Conservation (phyloP, 2,329 filamentous ascomycete species). For the Aspergillus clavatus region DNA sequence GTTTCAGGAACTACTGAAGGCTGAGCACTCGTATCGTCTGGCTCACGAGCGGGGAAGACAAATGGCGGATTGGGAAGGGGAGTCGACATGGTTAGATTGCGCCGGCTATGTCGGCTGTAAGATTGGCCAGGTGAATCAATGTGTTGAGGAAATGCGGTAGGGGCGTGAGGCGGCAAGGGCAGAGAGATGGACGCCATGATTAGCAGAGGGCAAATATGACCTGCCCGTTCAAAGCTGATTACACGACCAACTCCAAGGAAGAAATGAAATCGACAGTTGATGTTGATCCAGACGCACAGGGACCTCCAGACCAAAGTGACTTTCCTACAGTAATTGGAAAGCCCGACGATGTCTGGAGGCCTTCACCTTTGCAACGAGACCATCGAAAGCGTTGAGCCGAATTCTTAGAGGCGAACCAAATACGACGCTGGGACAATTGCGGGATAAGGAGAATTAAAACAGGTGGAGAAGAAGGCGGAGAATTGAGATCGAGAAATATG, state of each 20-base stretch:
- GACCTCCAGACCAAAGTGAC: constrained; percentile 27
- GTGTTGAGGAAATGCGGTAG: constrained; percentile 25
- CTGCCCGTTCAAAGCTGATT: constrained; percentile 4
- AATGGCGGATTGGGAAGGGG: constrained; percentile 58
- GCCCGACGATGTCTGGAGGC: constrained; percentile 24
- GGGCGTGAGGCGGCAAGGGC: constrained; percentile 26
- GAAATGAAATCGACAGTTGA: constrained; percentile 8
- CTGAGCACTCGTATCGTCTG: constrained; percentile 28
- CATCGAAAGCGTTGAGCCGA: constrained; percentile 17
- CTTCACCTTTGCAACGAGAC: constrained; percentile 17
- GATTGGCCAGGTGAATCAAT: constrained; percentile 21
- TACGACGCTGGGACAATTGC: constrained; percentile 1
- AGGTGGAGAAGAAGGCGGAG: background rate
- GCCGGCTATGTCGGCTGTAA: constrained; percentile 19
- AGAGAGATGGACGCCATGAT: constrained; percentile 37
- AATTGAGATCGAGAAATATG: background rate
- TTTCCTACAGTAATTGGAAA: constrained; percentile 22
- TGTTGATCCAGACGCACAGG: constrained; percentile 19
- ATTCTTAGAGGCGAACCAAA: background rate
- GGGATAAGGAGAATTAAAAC: background rate
- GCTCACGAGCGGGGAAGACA: constrained; percentile 53
- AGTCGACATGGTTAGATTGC: constrained; percentile 25
- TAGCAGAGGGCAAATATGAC: constrained; percentile 1
- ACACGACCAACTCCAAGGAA: constrained; percentile 5
- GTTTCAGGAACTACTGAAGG: constrained; percentile 47